Evolutionary conservation across 2,329 filamentous ascomycete genomes (phyloP), one percentile per base, ranked within the genome.

Genomic region (Macrophomina phaseolina): DNA sequence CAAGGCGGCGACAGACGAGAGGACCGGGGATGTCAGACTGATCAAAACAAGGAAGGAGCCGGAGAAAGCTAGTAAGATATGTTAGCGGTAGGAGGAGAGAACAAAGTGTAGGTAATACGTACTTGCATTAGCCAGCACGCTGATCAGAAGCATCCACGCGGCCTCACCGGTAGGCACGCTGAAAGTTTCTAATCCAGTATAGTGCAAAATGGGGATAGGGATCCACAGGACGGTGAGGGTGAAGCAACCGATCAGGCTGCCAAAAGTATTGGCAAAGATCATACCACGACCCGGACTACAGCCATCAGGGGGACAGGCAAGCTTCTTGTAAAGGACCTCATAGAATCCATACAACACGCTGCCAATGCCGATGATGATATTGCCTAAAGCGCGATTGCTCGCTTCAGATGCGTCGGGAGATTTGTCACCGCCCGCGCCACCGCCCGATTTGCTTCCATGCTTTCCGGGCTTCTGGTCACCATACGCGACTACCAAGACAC

Each of bases 321-420:
- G 89, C 68, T 90, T 89, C 84, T 99, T 99, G 82, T 99, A 99
- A 46, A 99, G 80, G 5, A 99, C 95, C 79, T 99, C 95, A 79
- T 99, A 99, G 56, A 99, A 89, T 0, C 95, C 95, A 78, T 99
- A 99, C 18, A 99, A 85, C 6, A 99, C 89, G 70, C 91, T 95
- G 9, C 95, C 95, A 30, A 92, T 80, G 42, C 94, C 94, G 73
- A 99, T 99, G 73, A 99, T 87, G 46, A 98, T 81, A 76, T 99
- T 99, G 6, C 95, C 95, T 0, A 94, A 77, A 12, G 94, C 86
- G 18, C 93, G 86, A 71, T 90, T 90, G 52, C 86, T 85, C 0
- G 88, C 87, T 67, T 86, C 84, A n/a, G 82, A 75, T 4, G 81
- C 80, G 34, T 79, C 74, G 30, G 82, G 79, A 2, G 76, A 73